phyloP scores from a whole-genome alignment of 768 basidiomycete genomes.

The Russula dissimulans region DNA sequence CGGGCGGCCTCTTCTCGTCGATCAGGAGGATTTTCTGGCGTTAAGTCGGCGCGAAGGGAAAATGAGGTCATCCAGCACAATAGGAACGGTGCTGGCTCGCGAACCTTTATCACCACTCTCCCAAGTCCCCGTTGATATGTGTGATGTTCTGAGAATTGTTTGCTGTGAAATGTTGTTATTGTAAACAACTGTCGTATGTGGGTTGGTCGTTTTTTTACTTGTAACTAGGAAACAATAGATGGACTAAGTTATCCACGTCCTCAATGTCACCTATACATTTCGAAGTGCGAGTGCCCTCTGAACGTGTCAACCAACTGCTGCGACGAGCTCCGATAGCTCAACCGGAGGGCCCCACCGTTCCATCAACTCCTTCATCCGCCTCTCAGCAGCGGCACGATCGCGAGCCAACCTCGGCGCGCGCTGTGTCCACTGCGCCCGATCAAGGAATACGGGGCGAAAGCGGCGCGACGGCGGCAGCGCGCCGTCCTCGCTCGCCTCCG shows the following conservation, averaged over 20 bases:
- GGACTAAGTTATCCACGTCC: too few species aligned
- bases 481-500: slow-evolving; percentile 3
- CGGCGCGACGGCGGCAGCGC: slow-evolving; percentile 10
- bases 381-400: slow-evolving; percentile 15
- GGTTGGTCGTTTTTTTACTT: too few species aligned
- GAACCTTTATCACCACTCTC: too few species aligned
- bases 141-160: too few species aligned
- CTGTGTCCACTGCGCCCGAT: slow-evolving; percentile 18
- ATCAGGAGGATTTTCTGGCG: slow-evolving; percentile 2
- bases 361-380: background rate
- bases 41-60: background rate
- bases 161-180: too few species aligned
- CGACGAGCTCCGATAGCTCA: background rate
- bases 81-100: too few species aligned
- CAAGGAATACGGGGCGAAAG: slow-evolving; percentile 17
- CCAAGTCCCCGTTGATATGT: too few species aligned
- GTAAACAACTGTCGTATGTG: too few species aligned
- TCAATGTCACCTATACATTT: background rate
- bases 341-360: slow-evolving; percentile 16
- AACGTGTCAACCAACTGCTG: background rate
- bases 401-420: slow-evolving; percentile 13
- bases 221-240: too few species aligned
- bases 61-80: too few species aligned
- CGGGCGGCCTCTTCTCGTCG: slow-evolving; percentile 6
- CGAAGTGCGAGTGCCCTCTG: too few species aligned